Percentiles rank a stretch among this genome's conserved stretches.
These are phyloP conservation scores for Cutaneotrichosporon sp. DNA, from an alignment of 1,284 basidiomycete species.

Conservation along the genomic window DNA sequence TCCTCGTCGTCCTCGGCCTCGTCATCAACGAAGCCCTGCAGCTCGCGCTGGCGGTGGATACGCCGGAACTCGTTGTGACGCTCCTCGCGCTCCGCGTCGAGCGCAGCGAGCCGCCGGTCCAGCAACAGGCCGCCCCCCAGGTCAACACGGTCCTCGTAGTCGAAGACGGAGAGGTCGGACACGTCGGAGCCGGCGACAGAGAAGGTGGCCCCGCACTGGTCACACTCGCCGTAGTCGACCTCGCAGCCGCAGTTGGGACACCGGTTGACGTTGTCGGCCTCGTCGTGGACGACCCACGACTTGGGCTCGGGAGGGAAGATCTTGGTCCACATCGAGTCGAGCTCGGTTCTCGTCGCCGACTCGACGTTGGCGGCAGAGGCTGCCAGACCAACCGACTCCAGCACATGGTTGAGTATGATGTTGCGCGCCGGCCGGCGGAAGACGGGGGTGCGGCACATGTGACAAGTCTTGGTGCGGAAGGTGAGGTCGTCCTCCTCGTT, in stretches of 20 bases:
- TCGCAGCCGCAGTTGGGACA: conserved; percentile 46
- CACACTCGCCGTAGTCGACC: conserved; percentile 36
- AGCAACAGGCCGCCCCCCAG: background rate
- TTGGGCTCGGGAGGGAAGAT: conserved; percentile 35
- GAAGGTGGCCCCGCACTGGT: conserved; percentile 36
- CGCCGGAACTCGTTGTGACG: background rate
- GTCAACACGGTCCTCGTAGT: background rate
- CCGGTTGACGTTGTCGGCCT: conserved; percentile 30
- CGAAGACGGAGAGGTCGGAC: conserved; percentile 4
- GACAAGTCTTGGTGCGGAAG: conserved; percentile 47
- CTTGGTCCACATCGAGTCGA: conserved; percentile 36
- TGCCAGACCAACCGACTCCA: conserved; percentile 39
- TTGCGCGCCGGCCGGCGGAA: conserved; percentile 42
- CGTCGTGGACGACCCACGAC: conserved; percentile 36
- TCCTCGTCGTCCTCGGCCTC: conserved; percentile 9
- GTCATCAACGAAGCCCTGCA: background rate
- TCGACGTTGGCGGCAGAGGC: background rate
- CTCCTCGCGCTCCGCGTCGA: conserved; percentile 6
- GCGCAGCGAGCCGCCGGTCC: background rate
- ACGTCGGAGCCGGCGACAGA: conserved; percentile 27
- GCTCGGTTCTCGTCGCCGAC: conserved; percentile 5
- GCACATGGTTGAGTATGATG: conserved; percentile 39
- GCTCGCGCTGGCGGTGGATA: background rate
- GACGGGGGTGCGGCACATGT: conserved; percentile 46
- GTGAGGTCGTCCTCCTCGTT: conserved; percentile 31